These are phyloP conservation scores for Pseudopithomyces chartarum DNA, from an alignment of 2,329 filamentous ascomycete species.

Conservation along the genomic window DNA sequence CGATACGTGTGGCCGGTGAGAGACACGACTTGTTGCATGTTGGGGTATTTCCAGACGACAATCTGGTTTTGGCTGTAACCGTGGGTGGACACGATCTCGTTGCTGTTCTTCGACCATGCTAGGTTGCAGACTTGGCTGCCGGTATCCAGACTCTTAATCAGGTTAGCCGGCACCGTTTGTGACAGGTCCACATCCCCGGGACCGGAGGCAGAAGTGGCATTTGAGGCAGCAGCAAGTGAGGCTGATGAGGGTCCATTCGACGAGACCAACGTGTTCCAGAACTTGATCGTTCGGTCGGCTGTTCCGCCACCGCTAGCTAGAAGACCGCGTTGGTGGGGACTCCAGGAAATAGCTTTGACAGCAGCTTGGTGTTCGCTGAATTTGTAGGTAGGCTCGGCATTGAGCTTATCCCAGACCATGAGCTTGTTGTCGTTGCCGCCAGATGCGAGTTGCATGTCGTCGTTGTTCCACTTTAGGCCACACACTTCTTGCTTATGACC, in stretches of 20 bases:
- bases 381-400: constrained; percentile 89
- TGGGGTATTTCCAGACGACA: constrained; percentile 98
- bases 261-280: constrained; percentile 93
- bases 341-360: constrained; percentile 98
- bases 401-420: constrained; percentile 97
- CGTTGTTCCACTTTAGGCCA: constrained; percentile 94
- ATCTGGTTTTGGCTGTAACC: constrained; percentile 99
- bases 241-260: constrained; percentile 51
- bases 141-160: constrained; percentile 84
- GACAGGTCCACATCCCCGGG: constrained; percentile 36
- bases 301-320: constrained; percentile 96
- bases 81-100: constrained; percentile 96
- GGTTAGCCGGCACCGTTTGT: constrained; percentile 47
- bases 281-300: constrained; percentile 94
- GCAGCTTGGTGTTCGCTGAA: constrained; percentile 95
- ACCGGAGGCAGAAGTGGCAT: constrained; percentile 39
- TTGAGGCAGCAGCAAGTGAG: constrained; percentile 46
- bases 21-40: constrained; percentile 95
- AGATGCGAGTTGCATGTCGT: constrained; percentile 91
- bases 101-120: constrained; percentile 95
- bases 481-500: constrained; percentile 99
- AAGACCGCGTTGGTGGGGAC: constrained; percentile 89
- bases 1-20: constrained; percentile 96
- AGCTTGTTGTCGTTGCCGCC: constrained; percentile 99
- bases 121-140: constrained; percentile 99